Evolutionary conservation across 768 basidiomycete species (phyloP).

Genomic region (Hortiboletus campestris): DNA sequence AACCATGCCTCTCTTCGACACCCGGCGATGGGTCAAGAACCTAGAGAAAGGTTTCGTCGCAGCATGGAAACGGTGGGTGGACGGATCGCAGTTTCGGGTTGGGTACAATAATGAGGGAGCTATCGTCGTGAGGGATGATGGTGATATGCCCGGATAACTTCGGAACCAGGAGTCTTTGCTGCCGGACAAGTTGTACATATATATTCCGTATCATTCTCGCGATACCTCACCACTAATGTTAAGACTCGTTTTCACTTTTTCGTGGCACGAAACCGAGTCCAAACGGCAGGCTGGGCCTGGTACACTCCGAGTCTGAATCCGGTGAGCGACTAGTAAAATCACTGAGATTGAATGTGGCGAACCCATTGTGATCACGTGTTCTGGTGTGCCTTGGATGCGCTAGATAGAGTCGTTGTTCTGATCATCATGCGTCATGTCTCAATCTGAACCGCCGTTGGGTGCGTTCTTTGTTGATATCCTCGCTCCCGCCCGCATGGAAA

Average conservation of each 20-base stretch:
- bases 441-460: constrained; percentile 6
- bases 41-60: constrained; percentile 43
- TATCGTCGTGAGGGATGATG: constrained; percentile 33
- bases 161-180: neutral
- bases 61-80: constrained; percentile 50
- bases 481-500: neutral
- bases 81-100: constrained; percentile 36
- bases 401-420: neutral
- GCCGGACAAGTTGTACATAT: neutral
- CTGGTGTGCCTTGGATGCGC: neutral
- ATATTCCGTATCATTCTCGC: neutral
- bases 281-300: no score
- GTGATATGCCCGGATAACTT: constrained; percentile 5
- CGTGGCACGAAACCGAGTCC: no score
- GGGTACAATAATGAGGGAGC: constrained; percentile 33
- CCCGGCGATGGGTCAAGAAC: constrained; percentile 44
- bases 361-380: neutral
- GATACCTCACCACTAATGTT: neutral
- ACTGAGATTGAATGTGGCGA: no score
- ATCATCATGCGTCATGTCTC: constrained; percentile 6
- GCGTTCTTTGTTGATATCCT: constrained; percentile 17
- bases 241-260: neutral
- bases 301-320: no score
- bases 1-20: constrained; percentile 47
- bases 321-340: no score